Percentiles rank a stretch among this genome's conserved stretches.
These are phyloP conservation scores for Fragaria nilgerrensis DNA, from an alignment of 306 rosid species.

Conservation along the genomic window DNA sequence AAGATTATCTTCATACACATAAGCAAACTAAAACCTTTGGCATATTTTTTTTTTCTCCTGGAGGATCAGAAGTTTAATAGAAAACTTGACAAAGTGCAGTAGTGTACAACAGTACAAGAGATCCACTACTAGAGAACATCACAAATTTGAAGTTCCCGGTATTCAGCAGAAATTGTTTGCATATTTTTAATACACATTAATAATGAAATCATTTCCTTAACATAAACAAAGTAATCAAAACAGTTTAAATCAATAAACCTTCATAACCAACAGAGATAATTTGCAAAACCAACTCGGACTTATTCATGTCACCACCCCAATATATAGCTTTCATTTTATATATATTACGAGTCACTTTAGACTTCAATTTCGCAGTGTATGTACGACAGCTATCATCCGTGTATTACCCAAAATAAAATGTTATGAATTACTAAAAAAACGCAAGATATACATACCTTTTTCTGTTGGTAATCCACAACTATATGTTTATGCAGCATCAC, in stretches of 20 bases:
- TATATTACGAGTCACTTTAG: background rate
- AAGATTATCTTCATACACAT: background rate
- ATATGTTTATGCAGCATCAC: slow-evolving; percentile 66
- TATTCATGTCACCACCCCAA: background rate
- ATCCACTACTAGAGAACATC: background rate
- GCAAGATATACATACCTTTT: slow-evolving; percentile 52
- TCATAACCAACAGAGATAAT: background rate
- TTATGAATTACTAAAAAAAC: background rate
- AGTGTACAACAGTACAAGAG: background rate
- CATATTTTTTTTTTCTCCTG: background rate
- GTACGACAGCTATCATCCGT: background rate
- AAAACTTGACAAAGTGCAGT: background rate
- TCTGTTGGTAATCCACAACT: slow-evolving; percentile 71
- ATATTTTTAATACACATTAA: background rate
- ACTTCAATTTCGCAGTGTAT: background rate
- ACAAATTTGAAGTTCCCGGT: background rate
- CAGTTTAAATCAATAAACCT: background rate
- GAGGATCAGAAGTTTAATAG: background rate
- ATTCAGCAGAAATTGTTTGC: background rate
- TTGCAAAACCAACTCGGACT: background rate
- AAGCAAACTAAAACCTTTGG: background rate
- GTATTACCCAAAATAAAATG: background rate
- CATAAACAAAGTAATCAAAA: background rate
- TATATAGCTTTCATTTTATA: background rate
- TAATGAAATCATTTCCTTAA: background rate